Conservation (phyloP, 192 early-diverging fungal species). For the Coemansia sp. region DNA sequence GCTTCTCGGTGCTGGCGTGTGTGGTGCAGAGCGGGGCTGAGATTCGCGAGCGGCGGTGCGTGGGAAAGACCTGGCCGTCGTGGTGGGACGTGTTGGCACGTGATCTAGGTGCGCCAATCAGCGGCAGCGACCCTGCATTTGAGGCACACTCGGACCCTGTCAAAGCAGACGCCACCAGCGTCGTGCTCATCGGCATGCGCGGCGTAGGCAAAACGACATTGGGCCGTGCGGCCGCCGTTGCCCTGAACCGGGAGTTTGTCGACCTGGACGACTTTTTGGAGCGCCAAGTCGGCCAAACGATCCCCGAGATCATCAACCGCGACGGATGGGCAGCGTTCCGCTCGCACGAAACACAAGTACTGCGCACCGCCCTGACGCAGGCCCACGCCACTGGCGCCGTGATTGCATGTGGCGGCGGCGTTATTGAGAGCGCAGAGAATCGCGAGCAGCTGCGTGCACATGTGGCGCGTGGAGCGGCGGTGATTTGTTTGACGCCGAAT, state of each 20-base stretch:
- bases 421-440: conserved; percentile 80
- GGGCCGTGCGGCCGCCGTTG: conserved; percentile 69
- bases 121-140: conserved; percentile 31
- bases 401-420: conserved; percentile 92
- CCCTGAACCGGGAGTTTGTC: conserved; percentile 71
- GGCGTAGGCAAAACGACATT: conserved; percentile 95
- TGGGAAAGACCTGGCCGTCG: conserved; percentile 98
- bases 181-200: conserved; percentile 99
- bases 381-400: conserved; percentile 64
- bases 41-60: conserved; percentile 93
- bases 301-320: conserved; percentile 74
- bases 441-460: conserved; percentile 69
- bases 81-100: conserved; percentile 97
- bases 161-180: conserved; percentile 18
- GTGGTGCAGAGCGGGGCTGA: conserved; percentile 71
- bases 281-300: conserved; percentile 62
- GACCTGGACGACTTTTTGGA: conserved; percentile 91
- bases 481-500: conserved; percentile 75
- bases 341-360: conserved; percentile 66
- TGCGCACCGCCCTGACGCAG: conserved; percentile 61
- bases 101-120: conserved; percentile 64
- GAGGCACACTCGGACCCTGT: not conserved
- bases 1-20: conserved; percentile 82
- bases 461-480: conserved; percentile 55
- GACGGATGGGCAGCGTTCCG: conserved; percentile 90